Percentiles rank a stretch among this genome's conserved stretches.
phyloP scores from a whole-genome alignment of 208 protist species.

The Jaenimonas drosophilae region DNA sequence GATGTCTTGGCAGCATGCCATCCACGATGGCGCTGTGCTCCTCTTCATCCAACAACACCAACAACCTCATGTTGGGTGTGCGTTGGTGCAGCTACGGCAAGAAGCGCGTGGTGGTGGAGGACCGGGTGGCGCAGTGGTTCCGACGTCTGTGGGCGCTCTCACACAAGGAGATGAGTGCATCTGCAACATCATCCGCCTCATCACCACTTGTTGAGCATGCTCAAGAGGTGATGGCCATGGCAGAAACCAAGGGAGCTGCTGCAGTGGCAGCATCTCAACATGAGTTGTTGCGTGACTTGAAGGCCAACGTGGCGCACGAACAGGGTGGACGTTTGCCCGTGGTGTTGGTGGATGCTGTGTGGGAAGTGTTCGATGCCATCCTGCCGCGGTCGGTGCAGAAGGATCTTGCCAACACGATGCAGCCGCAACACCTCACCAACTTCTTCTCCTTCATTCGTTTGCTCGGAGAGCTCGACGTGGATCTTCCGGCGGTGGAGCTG shows the following conservation, averaged over 20 bases:
- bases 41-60: background rate
- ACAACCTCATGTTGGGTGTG: too few species aligned
- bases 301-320: slow-evolving; percentile 25
- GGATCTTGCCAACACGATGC: slow-evolving; percentile 16
- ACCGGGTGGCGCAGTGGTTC: too few species aligned
- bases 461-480: slow-evolving; percentile 46
- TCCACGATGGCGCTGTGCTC: background rate
- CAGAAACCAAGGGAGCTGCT: too few species aligned
- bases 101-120: too few species aligned
- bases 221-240: too few species aligned
- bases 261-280: slow-evolving; percentile 7
- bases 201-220: too few species aligned
- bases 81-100: too few species aligned
- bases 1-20: background rate
- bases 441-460: slow-evolving; percentile 53
- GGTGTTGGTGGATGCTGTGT: slow-evolving; percentile 51
- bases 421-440: slow-evolving; percentile 9
- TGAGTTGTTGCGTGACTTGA: slow-evolving; percentile 13
- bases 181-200: too few species aligned
- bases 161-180: too few species aligned
- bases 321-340: slow-evolving; percentile 25
- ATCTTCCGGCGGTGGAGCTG: slow-evolving; percentile 23
- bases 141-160: slow-evolving; percentile 51
- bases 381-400: slow-evolving; percentile 23
- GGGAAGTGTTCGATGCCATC: slow-evolving; percentile 56